A percentile compares a stretch with the other conserved stretches of the same genome.
Conservation (phyloP, 139 green algal species). For the Chara braunii region DNA sequence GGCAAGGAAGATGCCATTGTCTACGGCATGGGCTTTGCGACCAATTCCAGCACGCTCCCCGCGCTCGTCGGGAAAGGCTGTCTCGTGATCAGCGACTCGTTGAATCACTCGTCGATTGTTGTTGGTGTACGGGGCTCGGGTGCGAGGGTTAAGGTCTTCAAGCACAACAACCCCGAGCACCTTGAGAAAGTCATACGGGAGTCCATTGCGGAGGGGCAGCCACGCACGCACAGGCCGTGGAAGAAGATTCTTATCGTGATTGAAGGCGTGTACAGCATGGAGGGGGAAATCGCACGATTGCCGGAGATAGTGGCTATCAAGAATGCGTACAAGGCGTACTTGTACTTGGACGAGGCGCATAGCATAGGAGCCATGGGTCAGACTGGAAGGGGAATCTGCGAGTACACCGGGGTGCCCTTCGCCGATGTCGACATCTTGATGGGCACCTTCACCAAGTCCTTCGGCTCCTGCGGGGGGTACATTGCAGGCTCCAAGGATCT, state of each 20-base stretch:
- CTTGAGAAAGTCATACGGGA: slow-evolving; percentile 78
- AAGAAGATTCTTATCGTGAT: slow-evolving; percentile 95
- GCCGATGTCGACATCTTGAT: slow-evolving; percentile 94
- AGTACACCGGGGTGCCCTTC: slow-evolving; percentile 81
- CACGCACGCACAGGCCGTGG: slow-evolving; percentile 79
- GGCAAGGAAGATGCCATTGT: slow-evolving; percentile 79
- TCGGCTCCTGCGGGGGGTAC: slow-evolving; percentile 89
- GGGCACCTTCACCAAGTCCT: slow-evolving; percentile 99
- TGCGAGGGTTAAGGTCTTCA: slow-evolving; percentile 72
- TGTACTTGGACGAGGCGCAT: slow-evolving; percentile 99
- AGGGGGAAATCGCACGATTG: slow-evolving; percentile 83
- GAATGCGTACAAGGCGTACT: slow-evolving; percentile 89
- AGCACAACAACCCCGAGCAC: slow-evolving; percentile 53
- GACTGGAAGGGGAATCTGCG: slow-evolving; percentile 69
- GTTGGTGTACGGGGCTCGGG: slow-evolving; percentile 65
- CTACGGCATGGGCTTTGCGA: slow-evolving; percentile 98
- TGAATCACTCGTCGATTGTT: slow-evolving; percentile 98
- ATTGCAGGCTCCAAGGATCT: slow-evolving; percentile 46
- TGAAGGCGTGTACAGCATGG: slow-evolving; percentile 98
- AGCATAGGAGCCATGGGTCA: slow-evolving; percentile 85
- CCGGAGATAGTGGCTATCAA: slow-evolving; percentile 78
- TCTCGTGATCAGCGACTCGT: slow-evolving; percentile 84
- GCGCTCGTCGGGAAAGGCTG: slow-evolving; percentile 66
- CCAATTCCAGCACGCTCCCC: slow-evolving; percentile 86
- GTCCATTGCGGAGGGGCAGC: slow-evolving; percentile 83